These are phyloP conservation scores for Apiotrichum akiyoshidainum DNA, from an alignment of 1,284 basidiomycete genomes.

Conservation along the genomic window DNA sequence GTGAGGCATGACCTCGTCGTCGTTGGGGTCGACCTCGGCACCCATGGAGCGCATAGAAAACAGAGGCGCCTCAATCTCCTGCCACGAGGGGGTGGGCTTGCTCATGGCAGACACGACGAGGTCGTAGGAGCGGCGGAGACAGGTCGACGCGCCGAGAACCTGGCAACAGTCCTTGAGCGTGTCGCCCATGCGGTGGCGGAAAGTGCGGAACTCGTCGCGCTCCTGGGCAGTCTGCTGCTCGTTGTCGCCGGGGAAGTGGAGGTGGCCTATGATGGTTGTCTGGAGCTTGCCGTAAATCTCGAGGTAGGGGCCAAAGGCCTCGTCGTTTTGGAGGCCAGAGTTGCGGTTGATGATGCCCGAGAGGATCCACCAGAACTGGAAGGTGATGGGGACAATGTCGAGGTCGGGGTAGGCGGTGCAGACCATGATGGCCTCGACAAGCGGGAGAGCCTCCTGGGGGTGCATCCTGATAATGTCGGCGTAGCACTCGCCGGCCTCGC, in stretches of 20 bases:
- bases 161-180: slow-evolving; percentile 98
- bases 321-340: slow-evolving; percentile 25
- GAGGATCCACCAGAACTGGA: slow-evolving; percentile 96
- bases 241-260: slow-evolving; percentile 83
- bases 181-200: slow-evolving; percentile 98
- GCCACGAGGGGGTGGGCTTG: slow-evolving; percentile 65
- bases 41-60: slow-evolving; percentile 99
- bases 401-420: slow-evolving; percentile 91
- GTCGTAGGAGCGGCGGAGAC: slow-evolving; percentile 75
- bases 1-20: slow-evolving; percentile 82
- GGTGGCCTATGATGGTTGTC: slow-evolving; percentile 80
- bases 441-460: slow-evolving; percentile 82
- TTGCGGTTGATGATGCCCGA: slow-evolving; percentile 67
- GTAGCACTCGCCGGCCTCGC: slow-evolving; percentile 95
- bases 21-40: slow-evolving; percentile 79
- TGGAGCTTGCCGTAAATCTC: slow-evolving; percentile 82
- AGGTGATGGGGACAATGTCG: slow-evolving; percentile 96
- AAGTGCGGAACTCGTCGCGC: slow-evolving; percentile 87
- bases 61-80: slow-evolving; percentile 94
- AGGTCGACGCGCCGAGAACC: slow-evolving; percentile 82
- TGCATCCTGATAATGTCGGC: slow-evolving; percentile 84
- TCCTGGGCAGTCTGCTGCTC: slow-evolving; percentile 77
- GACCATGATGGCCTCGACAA: slow-evolving; percentile 90
- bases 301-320: slow-evolving; percentile 56
- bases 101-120: slow-evolving; percentile 70